phyloP scores from a whole-genome alignment of 192 early-diverging fungal genomes.

The Endogone sp. region DNA sequence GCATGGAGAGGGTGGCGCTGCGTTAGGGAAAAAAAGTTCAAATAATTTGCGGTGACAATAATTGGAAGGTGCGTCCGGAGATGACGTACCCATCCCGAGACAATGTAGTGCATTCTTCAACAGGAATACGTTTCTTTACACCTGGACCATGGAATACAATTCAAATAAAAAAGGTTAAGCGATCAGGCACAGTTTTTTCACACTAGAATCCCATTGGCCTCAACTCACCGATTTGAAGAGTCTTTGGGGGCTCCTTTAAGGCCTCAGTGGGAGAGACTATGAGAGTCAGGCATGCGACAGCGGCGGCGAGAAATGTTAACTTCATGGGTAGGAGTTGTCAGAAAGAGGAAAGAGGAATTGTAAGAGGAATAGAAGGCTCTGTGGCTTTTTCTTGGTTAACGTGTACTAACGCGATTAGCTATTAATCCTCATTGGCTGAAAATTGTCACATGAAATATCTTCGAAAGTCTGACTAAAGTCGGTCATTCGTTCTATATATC shows the following conservation, averaged over 20 bases:
- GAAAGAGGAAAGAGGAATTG: background rate
- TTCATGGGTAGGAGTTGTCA: background rate
- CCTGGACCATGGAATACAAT: constrained; percentile 11
- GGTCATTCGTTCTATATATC: no score
- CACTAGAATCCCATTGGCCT: background rate
- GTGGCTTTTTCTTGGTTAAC: background rate
- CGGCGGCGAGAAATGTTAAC: background rate
- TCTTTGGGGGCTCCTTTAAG: constrained; percentile 32
- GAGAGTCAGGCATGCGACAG: background rate
- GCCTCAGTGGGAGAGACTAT: constrained; percentile 17
- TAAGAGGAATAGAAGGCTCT: background rate
- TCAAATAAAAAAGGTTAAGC: no score
- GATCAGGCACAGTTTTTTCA: no score
- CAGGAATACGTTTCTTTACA: constrained; percentile 49
- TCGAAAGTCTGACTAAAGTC: no score
- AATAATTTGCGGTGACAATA: background rate
- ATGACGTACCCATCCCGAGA: constrained; percentile 37
- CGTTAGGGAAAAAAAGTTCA: background rate
- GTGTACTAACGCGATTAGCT: background rate
- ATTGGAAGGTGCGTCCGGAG: no score
- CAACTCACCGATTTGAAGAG: constrained; percentile 44
- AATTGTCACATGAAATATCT: no score
- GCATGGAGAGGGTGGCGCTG: constrained; percentile 68
- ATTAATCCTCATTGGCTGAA: no score
- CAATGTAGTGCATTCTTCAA: constrained; percentile 41